Evolutionary conservation across 1,139 yeast species (phyloP).

Genomic region (Candida glucosophila): DNA sequence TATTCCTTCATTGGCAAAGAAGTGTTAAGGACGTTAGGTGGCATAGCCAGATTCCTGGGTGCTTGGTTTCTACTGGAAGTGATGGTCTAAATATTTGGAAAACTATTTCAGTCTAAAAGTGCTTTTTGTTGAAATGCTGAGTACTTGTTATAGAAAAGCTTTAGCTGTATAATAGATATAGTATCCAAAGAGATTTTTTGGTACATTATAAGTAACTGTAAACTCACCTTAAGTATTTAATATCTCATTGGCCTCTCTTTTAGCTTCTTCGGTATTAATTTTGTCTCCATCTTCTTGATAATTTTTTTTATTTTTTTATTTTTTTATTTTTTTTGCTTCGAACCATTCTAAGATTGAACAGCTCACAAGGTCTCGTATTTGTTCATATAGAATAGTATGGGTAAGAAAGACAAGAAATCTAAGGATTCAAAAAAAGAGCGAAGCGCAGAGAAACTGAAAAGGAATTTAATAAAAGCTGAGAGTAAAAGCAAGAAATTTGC

Average conservation of each 20-base stretch:
- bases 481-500: slow-evolving; percentile 65
- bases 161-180: background rate
- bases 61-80: slow-evolving; percentile 88
- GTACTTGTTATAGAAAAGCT: too few species aligned
- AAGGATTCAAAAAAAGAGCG: slow-evolving; percentile 91
- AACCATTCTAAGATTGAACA: background rate
- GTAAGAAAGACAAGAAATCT: slow-evolving; percentile 75
- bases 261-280: too few species aligned
- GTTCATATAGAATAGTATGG: too few species aligned
- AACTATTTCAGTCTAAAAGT: slow-evolving; percentile 75
- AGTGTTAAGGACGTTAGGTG: slow-evolving; percentile 97
- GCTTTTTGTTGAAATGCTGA: background rate
- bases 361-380: background rate
- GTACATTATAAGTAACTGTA: background rate
- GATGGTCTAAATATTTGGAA: slow-evolving; percentile 95
- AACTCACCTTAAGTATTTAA: background rate
- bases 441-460: slow-evolving; percentile 74
- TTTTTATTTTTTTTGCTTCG: background rate
- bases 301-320: background rate
- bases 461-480: slow-evolving; percentile 67
- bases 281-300: background rate
- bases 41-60: slow-evolving; percentile 96
- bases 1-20: slow-evolving; percentile 97
- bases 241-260: too few species aligned
- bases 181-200: background rate